Base-by-base conservation (phyloP, 495 filamentous ascomycete species). In the Talaromyces borbonicus region DNA sequence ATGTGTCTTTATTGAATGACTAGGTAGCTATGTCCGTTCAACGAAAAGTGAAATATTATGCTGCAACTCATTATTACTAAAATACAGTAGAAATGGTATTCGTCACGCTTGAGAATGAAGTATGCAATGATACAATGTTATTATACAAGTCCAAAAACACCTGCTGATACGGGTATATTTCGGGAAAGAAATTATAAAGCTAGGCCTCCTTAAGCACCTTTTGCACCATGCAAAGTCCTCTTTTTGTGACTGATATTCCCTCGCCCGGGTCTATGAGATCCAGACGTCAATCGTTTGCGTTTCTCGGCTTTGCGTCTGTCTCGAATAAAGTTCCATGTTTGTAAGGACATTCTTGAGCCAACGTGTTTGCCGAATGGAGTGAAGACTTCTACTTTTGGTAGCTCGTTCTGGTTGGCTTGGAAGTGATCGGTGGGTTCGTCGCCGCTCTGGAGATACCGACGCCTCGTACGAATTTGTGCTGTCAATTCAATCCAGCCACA, bases 401-500 rank as follows among this genome's bases (percentile, higher is more conserved):
- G 80, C 18, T 40, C 47, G 2, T 23, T 31, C 22, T 3, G 18
- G 16, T 22, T 2, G n/a, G 5, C 14, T 35, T 35, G 26, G 26
- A n/a, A n/a, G n/a, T n/a, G n/a, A n/a, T n/a, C n/a, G n/a, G n/a
- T n/a, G n/a, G n/a, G n/a, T n/a, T n/a, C n/a, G n/a, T n/a, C n/a
- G n/a, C n/a, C n/a, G n/a, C n/a, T n/a, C n/a, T n/a, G n/a, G n/a
- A n/a, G 56, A 41, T 7, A 45, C 40, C 18, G 63, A 60, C 5
- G 49, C 49, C 66, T 76, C 19, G 72, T 74, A 18, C 90, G 78
- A 6, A 92, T 74, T 61, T 97, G 90, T 11, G 81, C 79, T 5
- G 77, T 81, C 15, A 99, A 60, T 59, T 99, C 92, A 6, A 99
- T 73, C 90, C 93, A 99, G 2, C 92, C 92, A 31, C 81, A 80